Percentiles rank a stretch among this genome's conserved stretches.
phyloP scores from a whole-genome alignment of 208 protist species.

The Kentomonas sorsogonicus region DNA sequence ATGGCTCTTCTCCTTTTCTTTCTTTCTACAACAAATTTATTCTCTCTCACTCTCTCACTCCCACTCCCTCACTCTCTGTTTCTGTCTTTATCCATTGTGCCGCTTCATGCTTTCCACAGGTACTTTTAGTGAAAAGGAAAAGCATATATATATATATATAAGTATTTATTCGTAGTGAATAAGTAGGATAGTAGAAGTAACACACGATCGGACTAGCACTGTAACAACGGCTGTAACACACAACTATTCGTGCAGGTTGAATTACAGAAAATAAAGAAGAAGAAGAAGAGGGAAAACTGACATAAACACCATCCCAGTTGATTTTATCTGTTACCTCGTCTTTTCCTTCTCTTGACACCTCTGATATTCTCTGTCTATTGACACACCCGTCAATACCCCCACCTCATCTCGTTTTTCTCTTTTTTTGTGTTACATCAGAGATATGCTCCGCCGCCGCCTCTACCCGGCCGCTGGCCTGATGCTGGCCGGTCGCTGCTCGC shows the following conservation, averaged over 20 bases:
- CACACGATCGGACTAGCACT: not conserved
- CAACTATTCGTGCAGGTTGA: not conserved
- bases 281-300: not conserved
- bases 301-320: not conserved
- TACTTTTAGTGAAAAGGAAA: not conserved
- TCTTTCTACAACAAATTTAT: not conserved
- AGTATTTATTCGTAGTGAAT: not conserved
- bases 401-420: conserved; percentile 2
- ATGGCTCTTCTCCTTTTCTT: conserved; percentile 3
- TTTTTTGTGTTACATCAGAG: not conserved
- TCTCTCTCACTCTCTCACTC: not conserved
- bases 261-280: not conserved
- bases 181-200: not conserved
- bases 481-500: too few relatives aligned
- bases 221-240: not conserved
- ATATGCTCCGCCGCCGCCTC: too few relatives aligned
- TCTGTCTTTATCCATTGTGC: conserved; percentile 2
- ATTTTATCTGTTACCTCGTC: not conserved
- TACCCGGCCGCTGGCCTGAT: too few relatives aligned
- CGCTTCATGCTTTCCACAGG: not conserved
- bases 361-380: not conserved
- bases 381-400: not conserved
- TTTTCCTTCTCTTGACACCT: conserved; percentile 5
- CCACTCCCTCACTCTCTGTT: not conserved
- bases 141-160: conserved; percentile 6